Evolutionary conservation across 495 filamentous ascomycete genomes (phyloP).

Genomic region (Aspergillus mulundensis): DNA sequence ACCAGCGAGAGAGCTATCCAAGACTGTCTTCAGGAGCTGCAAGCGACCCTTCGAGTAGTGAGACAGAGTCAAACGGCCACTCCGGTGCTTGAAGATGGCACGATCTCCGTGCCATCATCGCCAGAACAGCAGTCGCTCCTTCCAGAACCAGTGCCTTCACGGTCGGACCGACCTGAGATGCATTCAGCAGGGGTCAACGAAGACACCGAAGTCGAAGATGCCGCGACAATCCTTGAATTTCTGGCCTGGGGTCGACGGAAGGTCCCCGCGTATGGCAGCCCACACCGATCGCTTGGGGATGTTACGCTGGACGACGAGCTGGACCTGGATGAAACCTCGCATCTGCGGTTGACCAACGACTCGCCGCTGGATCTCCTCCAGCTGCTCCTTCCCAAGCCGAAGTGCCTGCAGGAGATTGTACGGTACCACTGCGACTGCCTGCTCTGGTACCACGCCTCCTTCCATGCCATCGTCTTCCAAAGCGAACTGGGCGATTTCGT

Average conservation of each 20-base stretch:
- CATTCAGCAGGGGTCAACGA: not conserved
- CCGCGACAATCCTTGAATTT: slow-evolving; percentile 3
- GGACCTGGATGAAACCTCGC: not conserved
- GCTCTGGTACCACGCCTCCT: slow-evolving; percentile 7
- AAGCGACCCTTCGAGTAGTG: slow-evolving; percentile 4
- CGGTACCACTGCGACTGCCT: slow-evolving; percentile 5
- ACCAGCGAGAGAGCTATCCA: not conserved
- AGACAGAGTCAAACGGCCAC: not conserved
- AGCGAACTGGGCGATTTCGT: not conserved
- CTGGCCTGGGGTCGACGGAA: slow-evolving; percentile 8
- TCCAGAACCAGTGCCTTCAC: not conserved
- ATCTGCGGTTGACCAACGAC: not conserved
- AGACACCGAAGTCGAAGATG: slow-evolving; percentile 1
- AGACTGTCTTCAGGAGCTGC: slow-evolving; percentile 4
- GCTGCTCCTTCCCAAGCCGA: slow-evolving; percentile 1
- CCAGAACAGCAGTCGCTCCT: not conserved
- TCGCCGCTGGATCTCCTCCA: not conserved
- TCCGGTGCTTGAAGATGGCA: not conserved
- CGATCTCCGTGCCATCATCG: not conserved
- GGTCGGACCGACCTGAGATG: not conserved
- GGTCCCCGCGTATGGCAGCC: not conserved
- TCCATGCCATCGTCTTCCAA: slow-evolving; percentile 1
- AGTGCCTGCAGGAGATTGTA: not conserved
- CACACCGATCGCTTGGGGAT: slow-evolving; percentile 4
- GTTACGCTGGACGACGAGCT: not conserved